phyloP scores from a whole-genome alignment of 2,329 filamentous ascomycete genomes.

The Aspergillus quadricinctus region DNA sequence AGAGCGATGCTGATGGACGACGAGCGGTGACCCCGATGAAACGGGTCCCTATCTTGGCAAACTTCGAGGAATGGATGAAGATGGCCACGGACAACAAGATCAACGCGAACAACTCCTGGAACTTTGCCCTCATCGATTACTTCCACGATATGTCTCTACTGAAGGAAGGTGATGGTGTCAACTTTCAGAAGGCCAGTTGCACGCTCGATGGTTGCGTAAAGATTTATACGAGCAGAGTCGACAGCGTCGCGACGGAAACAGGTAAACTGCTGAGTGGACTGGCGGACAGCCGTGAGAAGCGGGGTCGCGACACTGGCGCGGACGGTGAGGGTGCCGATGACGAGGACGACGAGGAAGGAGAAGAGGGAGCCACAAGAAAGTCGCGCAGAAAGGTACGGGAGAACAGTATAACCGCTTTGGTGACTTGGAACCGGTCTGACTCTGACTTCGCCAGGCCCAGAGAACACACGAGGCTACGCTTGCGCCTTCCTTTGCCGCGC shows the following conservation, averaged over 20 bases:
- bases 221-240: slow-evolving; percentile 97
- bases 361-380: slow-evolving; percentile 46
- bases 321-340: slow-evolving; percentile 59
- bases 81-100: slow-evolving; percentile 99
- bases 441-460: slow-evolving; percentile 48
- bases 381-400: slow-evolving; percentile 65
- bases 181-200: slow-evolving; percentile 97
- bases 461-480: slow-evolving; percentile 90
- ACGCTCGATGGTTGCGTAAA: slow-evolving; percentile 98
- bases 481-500: slow-evolving; percentile 76
- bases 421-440: slow-evolving; percentile 9
- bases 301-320: slow-evolving; percentile 58
- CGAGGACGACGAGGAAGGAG: slow-evolving; percentile 55
- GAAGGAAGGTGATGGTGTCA: slow-evolving; percentile 93
- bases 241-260: slow-evolving; percentile 96
- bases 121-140: slow-evolving; percentile 99
- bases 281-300: slow-evolving; percentile 70
- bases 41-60: slow-evolving; percentile 89
- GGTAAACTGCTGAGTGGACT: slow-evolving; percentile 90
- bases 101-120: slow-evolving; percentile 97
- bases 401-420: neutral
- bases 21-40: slow-evolving; percentile 90
- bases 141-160: slow-evolving; percentile 98
- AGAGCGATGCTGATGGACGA: slow-evolving; percentile 56
- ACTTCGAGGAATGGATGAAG: slow-evolving; percentile 99